These are phyloP conservation scores for Ilex asprella DNA, from an alignment of 257 asterid species.

Conservation along the genomic window DNA sequence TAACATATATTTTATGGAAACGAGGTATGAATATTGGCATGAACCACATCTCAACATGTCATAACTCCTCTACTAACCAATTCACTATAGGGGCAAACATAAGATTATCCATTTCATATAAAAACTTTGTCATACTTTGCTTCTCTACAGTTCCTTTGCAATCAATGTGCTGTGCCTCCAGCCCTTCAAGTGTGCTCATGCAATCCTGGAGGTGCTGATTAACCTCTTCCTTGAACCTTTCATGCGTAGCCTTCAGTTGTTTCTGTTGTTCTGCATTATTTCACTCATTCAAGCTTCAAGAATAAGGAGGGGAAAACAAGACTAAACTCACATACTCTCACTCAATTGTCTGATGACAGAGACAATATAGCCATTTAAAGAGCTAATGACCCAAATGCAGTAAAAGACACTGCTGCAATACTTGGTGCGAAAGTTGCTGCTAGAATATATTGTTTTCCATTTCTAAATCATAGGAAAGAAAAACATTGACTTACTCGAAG, in stretches of 20 bases:
- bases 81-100: no score
- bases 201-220: slow-evolving; percentile 58
- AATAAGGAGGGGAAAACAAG: neutral
- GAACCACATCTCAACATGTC: neutral
- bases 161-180: slow-evolving; percentile 67
- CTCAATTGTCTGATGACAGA: neutral
- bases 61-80: no score
- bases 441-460: no score
- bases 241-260: slow-evolving; percentile 49
- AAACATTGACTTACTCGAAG: no score
- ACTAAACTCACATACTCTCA: neutral
- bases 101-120: neutral
- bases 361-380: neutral
- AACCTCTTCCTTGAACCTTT: slow-evolving; percentile 62
- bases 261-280: slow-evolving; percentile 61
- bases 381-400: neutral
- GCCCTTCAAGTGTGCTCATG: slow-evolving; percentile 50
- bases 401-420: neutral
- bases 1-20: neutral
- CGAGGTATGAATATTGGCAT: neutral
- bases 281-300: slow-evolving; percentile 18
- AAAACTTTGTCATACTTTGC: slow-evolving; percentile 45
- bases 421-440: no score
- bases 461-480: no score
- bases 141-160: slow-evolving; percentile 59